Evolutionary conservation across 805 yeast species (phyloP).

Genomic region (Monosporozyma yasuniensis): DNA sequence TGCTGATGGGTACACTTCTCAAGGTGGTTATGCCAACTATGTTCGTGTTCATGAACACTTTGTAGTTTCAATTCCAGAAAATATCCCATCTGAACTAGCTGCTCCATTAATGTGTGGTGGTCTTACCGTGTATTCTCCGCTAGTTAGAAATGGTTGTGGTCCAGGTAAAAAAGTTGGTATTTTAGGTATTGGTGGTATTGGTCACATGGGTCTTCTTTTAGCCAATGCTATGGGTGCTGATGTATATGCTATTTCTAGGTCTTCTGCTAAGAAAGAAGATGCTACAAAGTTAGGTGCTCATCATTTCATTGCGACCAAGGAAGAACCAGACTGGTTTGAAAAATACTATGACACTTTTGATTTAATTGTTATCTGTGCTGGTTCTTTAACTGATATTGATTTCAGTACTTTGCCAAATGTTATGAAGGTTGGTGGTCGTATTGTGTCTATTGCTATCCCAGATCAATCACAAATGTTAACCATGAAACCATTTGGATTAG

Average conservation of each 20-base stretch:
- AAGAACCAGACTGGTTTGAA: slow-evolving; percentile 35
- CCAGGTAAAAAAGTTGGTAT: slow-evolving; percentile 46
- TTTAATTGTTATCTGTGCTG: slow-evolving; percentile 42
- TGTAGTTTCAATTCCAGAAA: slow-evolving; percentile 55
- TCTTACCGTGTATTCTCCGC: slow-evolving; percentile 60
- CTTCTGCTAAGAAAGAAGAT: slow-evolving; percentile 40
- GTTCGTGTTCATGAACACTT: slow-evolving; percentile 56
- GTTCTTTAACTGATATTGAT: slow-evolving; percentile 34
- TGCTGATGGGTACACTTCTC: slow-evolving; percentile 39
- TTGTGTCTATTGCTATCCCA: slow-evolving; percentile 24
- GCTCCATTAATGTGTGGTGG: slow-evolving; percentile 80
- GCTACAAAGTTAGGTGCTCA: slow-evolving; percentile 48
- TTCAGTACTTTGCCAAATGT: slow-evolving; percentile 28
- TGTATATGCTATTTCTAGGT: slow-evolving; percentile 48
- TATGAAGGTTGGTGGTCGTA: slow-evolving; percentile 30
- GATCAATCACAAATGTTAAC: slow-evolving; percentile 9
- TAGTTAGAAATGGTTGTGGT: slow-evolving; percentile 43
- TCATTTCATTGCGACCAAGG: slow-evolving; percentile 46
- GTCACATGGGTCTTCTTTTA: slow-evolving; percentile 47
- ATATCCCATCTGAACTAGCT: slow-evolving; percentile 42
- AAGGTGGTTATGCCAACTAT: slow-evolving; percentile 63
- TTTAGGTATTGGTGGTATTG: slow-evolving; percentile 49
- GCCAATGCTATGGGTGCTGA: slow-evolving; percentile 55
- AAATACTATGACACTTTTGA: slow-evolving; percentile 35
- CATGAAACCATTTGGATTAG: slow-evolving; percentile 13